Base-by-base conservation (phyloP, 2,329 filamentous ascomycete species). In the Pseudogymnoascus sp. region DNA sequence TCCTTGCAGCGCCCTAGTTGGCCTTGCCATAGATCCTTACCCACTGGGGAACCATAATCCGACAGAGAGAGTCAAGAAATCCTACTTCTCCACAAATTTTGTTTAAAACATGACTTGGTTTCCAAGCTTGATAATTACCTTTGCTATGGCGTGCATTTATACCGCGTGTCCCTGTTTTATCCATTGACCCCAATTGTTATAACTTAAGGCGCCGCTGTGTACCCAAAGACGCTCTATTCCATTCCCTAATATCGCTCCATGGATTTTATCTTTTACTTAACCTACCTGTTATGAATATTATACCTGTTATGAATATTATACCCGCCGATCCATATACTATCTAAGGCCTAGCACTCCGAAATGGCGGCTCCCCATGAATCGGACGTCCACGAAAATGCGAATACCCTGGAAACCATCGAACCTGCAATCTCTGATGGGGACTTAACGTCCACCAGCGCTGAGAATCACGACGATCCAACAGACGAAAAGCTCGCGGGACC, bases 41-140 rank as follows among this genome's bases (percentile, higher is more conserved):
- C 45, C 16, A 52, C 45, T 52, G 45, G 45, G n/a, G 45, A 52
- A 52, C 45, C 45, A 52, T 14, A 52, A 52, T n/a, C 45, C 45
- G 45, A 7, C 19, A n/a, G 45, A 4, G 19, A 22, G 45, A 52
- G 23, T 14, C n/a, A 30, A 52, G 45, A 16, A 52, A 52, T 52
- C 45, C 45, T 52, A 30, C 25, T 9, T 25, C 45, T 52, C 45
- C 45, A 52, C 45, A 52, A 30, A 30, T 52, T 30, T 25, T 30
- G 45, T 52, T 52, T 52, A 30, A 52, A 42, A 52, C 14, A 30
- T 52, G 45, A 52, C 45, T 52, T 28, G 28, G 25, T 28, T 30
- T 11, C 14, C 6, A 30, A 52, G 16, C 45, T 52, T 52, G 25
- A 52, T 52, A 52, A 52, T 16, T 49, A 25, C 23, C 7, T 42